Base-by-base conservation (phyloP, 306 rosid species). In the Cyclanthera cordifolia region DNA sequence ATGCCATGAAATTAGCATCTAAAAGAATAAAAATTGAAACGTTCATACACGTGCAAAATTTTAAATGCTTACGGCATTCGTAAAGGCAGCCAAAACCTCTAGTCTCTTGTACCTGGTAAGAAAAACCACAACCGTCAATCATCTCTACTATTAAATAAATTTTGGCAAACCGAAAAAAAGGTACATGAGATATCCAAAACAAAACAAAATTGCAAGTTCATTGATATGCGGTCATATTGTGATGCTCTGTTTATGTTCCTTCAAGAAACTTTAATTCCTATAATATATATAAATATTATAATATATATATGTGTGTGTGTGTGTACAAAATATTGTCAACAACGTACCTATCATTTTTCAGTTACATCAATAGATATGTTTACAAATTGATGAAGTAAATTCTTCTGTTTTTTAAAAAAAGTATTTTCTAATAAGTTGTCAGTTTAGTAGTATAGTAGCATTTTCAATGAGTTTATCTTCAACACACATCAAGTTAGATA, bases 51-150 rank as follows among this genome's bases (percentile, higher is more conserved):
- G 48, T 12, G 69, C 76, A 71, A 78, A 28, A 48, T 72, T 73
- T 28, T 41, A 73, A 68, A 64, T 73, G 83, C 99, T 86, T 88
- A 93, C 99, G 78, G 97, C 94, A 85, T 93, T 93, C 56, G 99
- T 93, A 81, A 93, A 93, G 56, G 99, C 97, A 74, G 99, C 82
- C 80, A 93, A 74, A 59, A 87, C 96, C 83, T 90, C 95, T 20
- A 93, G 88, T 88, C 99, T 84, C 80, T 88, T 85, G 81, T 93
- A 93, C 81, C 99, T 93, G 91, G 68, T 48, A 75, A 37, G 41
- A 25, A 41, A 48, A 63, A 63, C 23, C 54, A 8, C 46, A 9
- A 30, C 16, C 72, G 14, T 32, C 24, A 65, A 53, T 19, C 52
- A 13, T 41, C 32, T 51, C 32, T 20, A 19, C 11, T 55, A 63